Percentiles rank a stretch among this genome's conserved stretches.
Evolutionary conservation across 1,139 yeast genomes (phyloP).

Genomic region (Hemisphaericaspora lyxosophila): DNA sequence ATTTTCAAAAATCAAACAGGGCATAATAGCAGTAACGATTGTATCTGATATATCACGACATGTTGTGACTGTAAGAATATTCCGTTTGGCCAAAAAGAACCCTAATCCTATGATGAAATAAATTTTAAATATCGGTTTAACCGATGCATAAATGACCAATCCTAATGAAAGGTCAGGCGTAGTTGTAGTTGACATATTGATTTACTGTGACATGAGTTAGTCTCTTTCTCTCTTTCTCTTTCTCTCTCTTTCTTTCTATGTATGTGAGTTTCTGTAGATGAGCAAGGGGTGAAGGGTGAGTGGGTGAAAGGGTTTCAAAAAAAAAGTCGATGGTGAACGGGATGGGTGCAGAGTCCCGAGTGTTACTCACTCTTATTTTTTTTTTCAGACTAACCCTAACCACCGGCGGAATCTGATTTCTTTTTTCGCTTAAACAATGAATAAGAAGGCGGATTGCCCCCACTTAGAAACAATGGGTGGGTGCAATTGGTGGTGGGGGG

Average conservation of each 20-base stretch:
- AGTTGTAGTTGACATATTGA: neutral
- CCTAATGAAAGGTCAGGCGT: constrained; percentile 45
- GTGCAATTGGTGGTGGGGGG: too few relatives aligned
- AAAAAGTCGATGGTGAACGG: neutral
- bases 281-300: neutral
- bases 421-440: neutral
- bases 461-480: too few relatives aligned
- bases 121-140: constrained; percentile 85
- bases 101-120: constrained; percentile 76
- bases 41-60: constrained; percentile 71
- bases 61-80: constrained; percentile 71
- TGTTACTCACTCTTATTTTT: neutral
- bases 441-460: neutral
- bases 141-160: constrained; percentile 71
- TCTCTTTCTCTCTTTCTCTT: too few relatives aligned
- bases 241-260: too few relatives aligned
- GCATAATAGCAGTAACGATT: constrained; percentile 70
- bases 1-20: constrained; percentile 76
- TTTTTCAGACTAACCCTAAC: neutral
- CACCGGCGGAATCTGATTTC: neutral
- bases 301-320: too few relatives aligned
- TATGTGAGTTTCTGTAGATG: neutral
- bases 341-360: neutral
- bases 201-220: constrained; percentile 3
- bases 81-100: constrained; percentile 59